These are phyloP conservation scores for Solanum tacnaense DNA, from an alignment of 257 asterid species.

Conservation along the genomic window DNA sequence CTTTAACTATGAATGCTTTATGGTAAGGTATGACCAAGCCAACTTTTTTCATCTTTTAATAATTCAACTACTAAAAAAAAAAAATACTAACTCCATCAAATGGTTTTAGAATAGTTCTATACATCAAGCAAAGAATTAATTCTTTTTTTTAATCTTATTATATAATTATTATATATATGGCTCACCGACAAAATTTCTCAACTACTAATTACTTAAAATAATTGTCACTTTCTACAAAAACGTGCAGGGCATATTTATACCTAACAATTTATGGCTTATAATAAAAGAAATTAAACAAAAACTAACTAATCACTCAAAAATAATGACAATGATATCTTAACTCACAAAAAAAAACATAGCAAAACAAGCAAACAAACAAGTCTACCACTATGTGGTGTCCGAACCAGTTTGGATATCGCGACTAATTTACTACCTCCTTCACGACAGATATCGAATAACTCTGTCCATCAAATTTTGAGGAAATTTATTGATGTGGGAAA, in stretches of 20 bases:
- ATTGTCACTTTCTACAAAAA: neutral
- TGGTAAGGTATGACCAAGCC: neutral
- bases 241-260: neutral
- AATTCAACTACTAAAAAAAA: neutral
- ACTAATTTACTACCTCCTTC: neutral
- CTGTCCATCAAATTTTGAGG: neutral
- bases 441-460: neutral
- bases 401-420: rapidly evolving
- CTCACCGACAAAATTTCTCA: slow-evolving; percentile 24
- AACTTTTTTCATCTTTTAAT: too few species aligned
- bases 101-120: neutral
- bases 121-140: neutral
- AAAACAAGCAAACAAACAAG: neutral
- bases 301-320: neutral
- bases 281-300: neutral
- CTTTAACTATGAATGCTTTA: neutral
- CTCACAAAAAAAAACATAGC: neutral
- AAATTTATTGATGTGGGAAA: neutral
- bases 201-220: slow-evolving; percentile 5
- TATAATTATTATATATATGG: neutral
- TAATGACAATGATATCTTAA: slow-evolving; percentile 18
- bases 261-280: neutral
- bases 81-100: neutral
- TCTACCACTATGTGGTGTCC: neutral
- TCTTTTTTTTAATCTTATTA: neutral